Evolutionary conservation across 768 basidiomycete genomes (phyloP), one percentile per base, ranked within the genome.

Genomic region (Lactarius evosmus): DNA sequence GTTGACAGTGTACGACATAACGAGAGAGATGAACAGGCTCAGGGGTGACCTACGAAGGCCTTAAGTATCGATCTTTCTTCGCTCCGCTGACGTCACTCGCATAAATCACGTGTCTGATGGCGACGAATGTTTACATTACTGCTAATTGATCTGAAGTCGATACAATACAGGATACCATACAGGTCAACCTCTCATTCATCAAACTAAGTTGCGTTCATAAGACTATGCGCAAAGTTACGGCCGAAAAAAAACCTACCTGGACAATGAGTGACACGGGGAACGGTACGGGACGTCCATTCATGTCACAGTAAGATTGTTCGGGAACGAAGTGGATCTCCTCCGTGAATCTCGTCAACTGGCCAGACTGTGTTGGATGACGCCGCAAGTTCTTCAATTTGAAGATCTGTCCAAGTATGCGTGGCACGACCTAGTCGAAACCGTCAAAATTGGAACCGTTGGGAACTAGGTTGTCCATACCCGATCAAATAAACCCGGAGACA

Each of bases 221-320:
- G 59, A 32, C n/a, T 8, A 29, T 33, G 7, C 0, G 32, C 30
- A 30, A 19, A 25, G 19, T n/a, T 59, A 38, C 14, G 25, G 9
- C n/a, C 11, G 3, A 54, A 32, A 32, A 38, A 44, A 33, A 6
- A 58, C 69, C 14, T 50, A 71, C 71, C 66, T 72, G 67, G 50
- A 71, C 61, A 22, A 71, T 7, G 38, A 72, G 57, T 22, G 71
- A 69, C 30, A 53, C 60, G 3, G 71, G 70, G 62, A 71, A 71
- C 4, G 69, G 71, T 12, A 69, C 71, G 16, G 61, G 19, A 29
- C n/a, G n/a, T 3, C 70, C 67, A 49, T 66, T 59, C 9, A 51
- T 22, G 56, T 67, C 58, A 16, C 54, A 25, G 44, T 71, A 71
- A 51, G 56, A 51, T 6, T 58, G 38, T 57, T 66, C 40, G 11